Evolutionary conservation across 2,329 filamentous ascomycete genomes (phyloP).

Genomic region (Verticillium isaacii): DNA sequence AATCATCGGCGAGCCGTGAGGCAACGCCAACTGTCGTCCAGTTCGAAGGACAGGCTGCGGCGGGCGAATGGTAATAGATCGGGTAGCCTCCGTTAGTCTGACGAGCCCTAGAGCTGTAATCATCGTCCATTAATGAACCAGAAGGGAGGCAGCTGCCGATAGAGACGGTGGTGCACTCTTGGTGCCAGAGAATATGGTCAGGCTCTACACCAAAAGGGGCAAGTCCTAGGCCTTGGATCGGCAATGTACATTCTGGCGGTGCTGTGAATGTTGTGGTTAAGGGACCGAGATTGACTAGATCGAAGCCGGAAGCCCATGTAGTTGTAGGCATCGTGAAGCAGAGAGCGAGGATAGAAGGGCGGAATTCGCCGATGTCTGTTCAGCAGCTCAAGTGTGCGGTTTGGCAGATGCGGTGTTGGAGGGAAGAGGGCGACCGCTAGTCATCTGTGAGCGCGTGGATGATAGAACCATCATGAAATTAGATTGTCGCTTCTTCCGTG

Average conservation of each 20-base stretch:
- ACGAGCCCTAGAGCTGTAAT: slow-evolving; percentile 17
- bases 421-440: background rate
- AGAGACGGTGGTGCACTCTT: background rate
- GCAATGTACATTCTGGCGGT: slow-evolving; percentile 16
- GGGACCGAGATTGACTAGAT: slow-evolving; percentile 22
- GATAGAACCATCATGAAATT: background rate
- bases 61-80: slow-evolving; percentile 18
- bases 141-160: background rate
- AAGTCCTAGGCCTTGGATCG: slow-evolving; percentile 1
- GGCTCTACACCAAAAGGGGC: background rate
- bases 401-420: background rate
- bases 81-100: slow-evolving; percentile 7
- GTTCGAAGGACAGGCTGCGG: slow-evolving; percentile 15
- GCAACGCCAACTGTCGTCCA: slow-evolving; percentile 18
- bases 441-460: too few relatives aligned
- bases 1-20: background rate
- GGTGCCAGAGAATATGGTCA: background rate
- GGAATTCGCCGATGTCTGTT: too few relatives aligned
- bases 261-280: slow-evolving; percentile 23
- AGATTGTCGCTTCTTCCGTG: background rate
- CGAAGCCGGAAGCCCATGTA: background rate
- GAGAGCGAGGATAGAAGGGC: too few relatives aligned
- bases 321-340: background rate
- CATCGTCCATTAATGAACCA: slow-evolving; percentile 1
- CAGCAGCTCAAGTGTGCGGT: too few relatives aligned